Evolutionary conservation across 495 filamentous ascomycete genomes (phyloP), one percentile per base, ranked within the genome.

Genomic region (Alectoria sarmentosa): DNA sequence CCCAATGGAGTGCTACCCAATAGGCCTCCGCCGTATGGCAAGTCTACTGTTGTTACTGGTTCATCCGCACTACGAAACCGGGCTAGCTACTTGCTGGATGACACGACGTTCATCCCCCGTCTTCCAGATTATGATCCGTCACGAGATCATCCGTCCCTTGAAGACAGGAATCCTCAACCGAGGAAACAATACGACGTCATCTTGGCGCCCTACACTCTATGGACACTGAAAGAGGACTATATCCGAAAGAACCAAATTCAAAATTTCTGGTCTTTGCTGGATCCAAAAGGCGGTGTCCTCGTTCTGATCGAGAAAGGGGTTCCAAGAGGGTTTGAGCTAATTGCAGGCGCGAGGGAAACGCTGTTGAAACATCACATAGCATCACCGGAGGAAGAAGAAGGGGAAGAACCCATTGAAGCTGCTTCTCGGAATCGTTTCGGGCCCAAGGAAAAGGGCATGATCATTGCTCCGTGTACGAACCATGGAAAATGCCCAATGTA

Each of bases 401-500:
- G 76, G 52, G 78, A 76, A 46, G 72, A 76, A 48, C 63, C 73
- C 58, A 69, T 75, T 10, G 76, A 80, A 21, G 76, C 75, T 14
- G 67, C 75, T 2, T 72, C 68, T 9, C 73, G 75, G 19, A 68
- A 70, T n/a, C 66, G 72, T 5, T 73, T 76, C 28, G 69, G 77
- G 1, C 60, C 76, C 32, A 89, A 89, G 67, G 91, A 94, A 66
- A 74, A 80, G 1, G 94, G 92, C 66, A 92, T 92, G 86, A 97
- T 98, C 68, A 82, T 98, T 65, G 94, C 95, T 1, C 94, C 94
- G 0, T 98, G 94, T 74, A 98, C 94, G 1, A 96, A 92, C 76
- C 95, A 98, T 73, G 76, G 73, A 2, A 83, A 82, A 62, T 98
- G 94, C 69, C 94, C 94, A 0, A 92, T 98, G 87, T 97, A 95